These are phyloP conservation scores for Tribonema minus DNA, from an alignment of 108 stramenopile species.

Conservation along the genomic window DNA sequence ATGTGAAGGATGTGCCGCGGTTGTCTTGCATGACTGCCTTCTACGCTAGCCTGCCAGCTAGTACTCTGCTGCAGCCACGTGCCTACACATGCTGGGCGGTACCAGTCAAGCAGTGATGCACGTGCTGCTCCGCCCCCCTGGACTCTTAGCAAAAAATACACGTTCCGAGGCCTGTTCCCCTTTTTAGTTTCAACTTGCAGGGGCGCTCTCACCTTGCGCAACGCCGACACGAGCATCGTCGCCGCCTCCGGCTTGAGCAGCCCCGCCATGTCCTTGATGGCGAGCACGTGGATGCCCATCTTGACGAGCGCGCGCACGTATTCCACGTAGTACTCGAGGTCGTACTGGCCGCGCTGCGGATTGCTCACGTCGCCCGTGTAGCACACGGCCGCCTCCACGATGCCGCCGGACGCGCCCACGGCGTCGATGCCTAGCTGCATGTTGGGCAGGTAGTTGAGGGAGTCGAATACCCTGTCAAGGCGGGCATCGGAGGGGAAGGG, in stretches of 20 bases:
- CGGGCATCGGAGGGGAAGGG: too few relatives aligned
- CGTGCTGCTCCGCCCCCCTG: too few relatives aligned
- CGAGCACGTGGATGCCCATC: constrained; percentile 81
- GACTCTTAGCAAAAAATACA: too few relatives aligned
- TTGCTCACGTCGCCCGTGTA: constrained; percentile 94
- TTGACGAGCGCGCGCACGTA: constrained; percentile 73
- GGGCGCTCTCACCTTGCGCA: constrained; percentile 73
- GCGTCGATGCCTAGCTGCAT: constrained; percentile 93
- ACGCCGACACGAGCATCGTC: constrained; percentile 66
- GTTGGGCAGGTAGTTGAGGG: constrained; percentile 92
- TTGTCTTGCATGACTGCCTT: too few relatives aligned
- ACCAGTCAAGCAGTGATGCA: too few relatives aligned
- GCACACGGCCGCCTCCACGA: constrained; percentile 86
- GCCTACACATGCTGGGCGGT: too few relatives aligned
- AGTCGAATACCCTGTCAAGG: constrained; percentile 87
- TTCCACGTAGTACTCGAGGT: constrained; percentile 85
- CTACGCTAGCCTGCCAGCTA: too few relatives aligned
- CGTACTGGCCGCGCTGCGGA: constrained; percentile 68
- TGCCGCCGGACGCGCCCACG: constrained; percentile 87
- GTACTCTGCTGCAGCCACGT: too few relatives aligned
- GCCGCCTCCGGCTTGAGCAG: constrained; percentile 85
- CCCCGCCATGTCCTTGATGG: constrained; percentile 97
- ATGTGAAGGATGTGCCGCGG: too few relatives aligned
- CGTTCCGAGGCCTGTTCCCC: too few relatives aligned
- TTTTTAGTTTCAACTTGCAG: too few relatives aligned